These are phyloP conservation scores for Leucaena leucocephala DNA, from an alignment of 306 rosid genomes.

Conservation along the genomic window DNA sequence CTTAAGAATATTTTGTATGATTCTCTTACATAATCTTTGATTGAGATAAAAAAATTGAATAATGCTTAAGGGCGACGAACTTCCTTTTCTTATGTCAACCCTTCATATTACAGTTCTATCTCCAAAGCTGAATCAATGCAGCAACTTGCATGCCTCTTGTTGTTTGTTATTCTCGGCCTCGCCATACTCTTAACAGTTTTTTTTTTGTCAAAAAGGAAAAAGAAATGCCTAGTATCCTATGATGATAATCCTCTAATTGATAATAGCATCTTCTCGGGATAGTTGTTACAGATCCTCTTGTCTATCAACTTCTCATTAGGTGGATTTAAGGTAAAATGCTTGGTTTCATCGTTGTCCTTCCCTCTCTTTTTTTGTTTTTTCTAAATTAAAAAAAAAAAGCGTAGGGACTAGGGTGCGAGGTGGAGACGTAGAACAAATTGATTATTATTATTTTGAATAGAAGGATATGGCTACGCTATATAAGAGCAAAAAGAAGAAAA, in stretches of 20 bases:
- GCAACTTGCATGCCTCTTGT: conserved; percentile 3
- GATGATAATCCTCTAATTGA: conserved; percentile 7
- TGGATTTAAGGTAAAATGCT: conserved; percentile 2
- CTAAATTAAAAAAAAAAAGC: not conserved
- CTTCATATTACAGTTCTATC: too few relatives aligned
- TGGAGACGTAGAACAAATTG: not conserved
- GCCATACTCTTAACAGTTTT: not conserved
- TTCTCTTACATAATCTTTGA: not conserved
- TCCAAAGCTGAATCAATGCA: not conserved
- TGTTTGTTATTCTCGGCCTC: not conserved
- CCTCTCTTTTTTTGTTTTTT: too few relatives aligned
- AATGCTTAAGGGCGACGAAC: not conserved
- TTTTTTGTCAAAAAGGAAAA: not conserved
- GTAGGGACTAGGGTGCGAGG: not conserved
- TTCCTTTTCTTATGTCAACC: not conserved
- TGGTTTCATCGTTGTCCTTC: not conserved
- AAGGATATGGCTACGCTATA: not conserved
- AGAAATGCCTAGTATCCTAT: conserved; percentile 1
- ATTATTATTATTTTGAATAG: not conserved
- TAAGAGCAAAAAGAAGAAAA: not conserved
- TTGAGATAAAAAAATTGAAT: not conserved
- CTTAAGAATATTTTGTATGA: not conserved
- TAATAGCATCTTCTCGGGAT: not conserved
- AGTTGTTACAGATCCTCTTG: not conserved
- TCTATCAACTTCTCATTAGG: not conserved